A percentile compares a stretch with the other conserved stretches of the same genome.
Conservation (phyloP, 768 basidiomycete genomes). For the Pulveroboletus sp. region DNA sequence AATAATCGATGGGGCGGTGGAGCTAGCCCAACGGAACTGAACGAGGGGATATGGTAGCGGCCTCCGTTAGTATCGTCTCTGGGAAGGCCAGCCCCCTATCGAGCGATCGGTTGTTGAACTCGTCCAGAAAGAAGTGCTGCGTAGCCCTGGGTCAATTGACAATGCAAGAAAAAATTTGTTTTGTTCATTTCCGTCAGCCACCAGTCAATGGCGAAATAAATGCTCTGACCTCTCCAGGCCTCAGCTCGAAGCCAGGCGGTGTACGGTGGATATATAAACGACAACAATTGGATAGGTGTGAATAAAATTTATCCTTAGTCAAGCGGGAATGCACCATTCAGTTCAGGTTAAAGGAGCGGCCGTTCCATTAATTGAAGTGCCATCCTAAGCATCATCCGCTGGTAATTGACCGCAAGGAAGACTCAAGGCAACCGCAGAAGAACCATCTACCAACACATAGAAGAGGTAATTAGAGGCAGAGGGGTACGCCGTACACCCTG, state of each 20-base stretch:
- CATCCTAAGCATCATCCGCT: conserved; percentile 2
- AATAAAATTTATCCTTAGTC: conserved; percentile 20
- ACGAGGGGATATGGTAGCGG: conserved; percentile 5
- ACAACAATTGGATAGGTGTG: conserved; percentile 1
- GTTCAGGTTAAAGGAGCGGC: conserved; percentile 5
- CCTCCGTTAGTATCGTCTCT: not conserved
- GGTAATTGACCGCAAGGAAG: conserved; percentile 19
- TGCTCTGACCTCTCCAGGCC: conserved; percentile 15
- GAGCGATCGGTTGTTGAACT: conserved; percentile 14
- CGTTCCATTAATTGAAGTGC: conserved; percentile 24
- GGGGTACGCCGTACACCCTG: too few relatives aligned
- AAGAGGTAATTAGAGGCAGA: conserved; percentile 7
- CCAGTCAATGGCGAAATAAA: conserved; percentile 24
- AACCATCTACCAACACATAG: conserved; percentile 2
- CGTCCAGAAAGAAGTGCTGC: conserved; percentile 7
- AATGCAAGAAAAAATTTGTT: conserved; percentile 22
- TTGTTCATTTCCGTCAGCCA: conserved; percentile 29
- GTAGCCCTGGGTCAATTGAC: conserved; percentile 15
- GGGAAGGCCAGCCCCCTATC: not conserved
- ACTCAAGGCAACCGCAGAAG: conserved; percentile 26
- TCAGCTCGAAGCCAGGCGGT: conserved; percentile 1
- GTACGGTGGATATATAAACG: conserved; percentile 22
- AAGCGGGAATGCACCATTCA: conserved; percentile 1
- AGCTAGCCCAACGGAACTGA: conserved; percentile 11
- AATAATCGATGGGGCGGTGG: conserved; percentile 9